Percentiles rank a stretch among this genome's conserved stretches.
Conservation (phyloP, 2,329 filamentous ascomycete genomes). For the Ramularia endophylla region DNA sequence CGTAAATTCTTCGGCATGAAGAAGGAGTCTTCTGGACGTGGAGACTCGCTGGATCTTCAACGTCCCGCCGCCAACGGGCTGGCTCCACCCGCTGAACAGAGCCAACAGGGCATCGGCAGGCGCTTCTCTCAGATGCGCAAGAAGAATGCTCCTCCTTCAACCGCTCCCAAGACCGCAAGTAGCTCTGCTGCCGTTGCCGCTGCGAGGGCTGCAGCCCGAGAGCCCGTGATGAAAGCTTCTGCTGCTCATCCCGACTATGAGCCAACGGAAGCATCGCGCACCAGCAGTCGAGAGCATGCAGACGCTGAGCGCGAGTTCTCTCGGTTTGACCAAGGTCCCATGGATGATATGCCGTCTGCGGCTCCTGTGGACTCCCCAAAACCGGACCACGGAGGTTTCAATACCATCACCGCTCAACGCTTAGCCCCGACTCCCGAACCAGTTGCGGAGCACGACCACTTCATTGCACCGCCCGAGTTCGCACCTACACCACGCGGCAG, state of each 20-base stretch:
- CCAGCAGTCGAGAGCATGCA: conserved; percentile 53
- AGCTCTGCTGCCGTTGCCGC: conserved; percentile 17
- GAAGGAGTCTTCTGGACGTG: conserved; percentile 47
- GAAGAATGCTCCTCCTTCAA: conserved; percentile 21
- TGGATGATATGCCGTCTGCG: conserved; percentile 81
- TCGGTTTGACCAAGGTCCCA: conserved; percentile 81
- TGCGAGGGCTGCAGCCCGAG: conserved; percentile 9
- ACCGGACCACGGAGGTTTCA: conserved; percentile 18
- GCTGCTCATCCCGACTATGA: conserved; percentile 42
- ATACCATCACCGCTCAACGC: conserved; percentile 12
- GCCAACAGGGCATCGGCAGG: conserved; percentile 26
- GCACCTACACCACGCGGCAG: background rate
- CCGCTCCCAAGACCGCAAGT: conserved; percentile 7
- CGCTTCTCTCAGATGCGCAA: conserved; percentile 39
- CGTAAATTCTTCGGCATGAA: conserved; percentile 60
- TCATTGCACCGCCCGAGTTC: conserved; percentile 6
- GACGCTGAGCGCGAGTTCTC: conserved; percentile 59
- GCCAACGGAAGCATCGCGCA: conserved; percentile 50
- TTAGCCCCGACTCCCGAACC: conserved; percentile 1
- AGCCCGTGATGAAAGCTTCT: conserved; percentile 18
- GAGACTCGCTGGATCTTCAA: conserved; percentile 46
- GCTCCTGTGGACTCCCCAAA: conserved; percentile 46
- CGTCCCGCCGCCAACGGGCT: conserved; percentile 26
- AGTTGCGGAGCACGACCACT: conserved; percentile 12
- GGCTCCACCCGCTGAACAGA: conserved; percentile 24